Percentiles rank a stretch among this genome's conserved stretches.
Evolutionary conservation across 2,329 filamentous ascomycete species (phyloP).

Genomic region (Cytospora schulzeri): DNA sequence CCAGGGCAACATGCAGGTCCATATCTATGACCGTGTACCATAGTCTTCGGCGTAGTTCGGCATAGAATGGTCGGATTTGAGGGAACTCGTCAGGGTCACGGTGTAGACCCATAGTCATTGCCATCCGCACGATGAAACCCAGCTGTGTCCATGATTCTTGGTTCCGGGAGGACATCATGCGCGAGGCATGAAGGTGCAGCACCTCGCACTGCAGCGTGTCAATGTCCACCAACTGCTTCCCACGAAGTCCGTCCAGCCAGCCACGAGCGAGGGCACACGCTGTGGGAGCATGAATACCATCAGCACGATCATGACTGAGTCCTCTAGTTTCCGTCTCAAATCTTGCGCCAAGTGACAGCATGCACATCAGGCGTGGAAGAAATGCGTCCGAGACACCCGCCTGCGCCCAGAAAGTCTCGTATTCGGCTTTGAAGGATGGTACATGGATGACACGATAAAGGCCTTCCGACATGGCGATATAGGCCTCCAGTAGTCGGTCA

Average conservation of each 20-base stretch:
- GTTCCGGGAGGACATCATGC: conserved; percentile 51
- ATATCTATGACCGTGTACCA: conserved; percentile 61
- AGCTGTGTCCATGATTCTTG: conserved; percentile 58
- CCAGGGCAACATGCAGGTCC: conserved; percentile 57
- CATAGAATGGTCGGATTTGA: conserved; percentile 52
- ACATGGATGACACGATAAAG: conserved; percentile 57
- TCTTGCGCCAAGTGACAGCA: conserved; percentile 56
- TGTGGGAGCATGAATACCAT: conserved; percentile 59
- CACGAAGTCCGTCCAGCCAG: conserved; percentile 55
- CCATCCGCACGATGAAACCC: conserved; percentile 58
- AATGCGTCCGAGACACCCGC: conserved; percentile 51
- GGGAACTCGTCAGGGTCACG: conserved; percentile 58
- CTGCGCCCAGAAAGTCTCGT: conserved; percentile 55
- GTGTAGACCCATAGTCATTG: conserved; percentile 62
- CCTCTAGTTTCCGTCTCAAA: conserved; percentile 55
- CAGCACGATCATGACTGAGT: conserved; percentile 51
- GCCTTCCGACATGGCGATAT: conserved; percentile 53
- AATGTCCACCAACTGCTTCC: conserved; percentile 56
- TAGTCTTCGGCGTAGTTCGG: conserved; percentile 56
- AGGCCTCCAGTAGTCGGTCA: conserved; percentile 52
- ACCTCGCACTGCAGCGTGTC: conserved; percentile 57
- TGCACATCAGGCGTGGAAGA: conserved; percentile 54
- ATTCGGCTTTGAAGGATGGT: conserved; percentile 53
- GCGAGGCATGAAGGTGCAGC: conserved; percentile 54
- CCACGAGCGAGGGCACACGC: conserved; percentile 56